Evolutionary conservation across 257 asterid genomes (phyloP), one percentile per base, ranked within the genome.

Genomic region (Phtheirospermum japonicum): DNA sequence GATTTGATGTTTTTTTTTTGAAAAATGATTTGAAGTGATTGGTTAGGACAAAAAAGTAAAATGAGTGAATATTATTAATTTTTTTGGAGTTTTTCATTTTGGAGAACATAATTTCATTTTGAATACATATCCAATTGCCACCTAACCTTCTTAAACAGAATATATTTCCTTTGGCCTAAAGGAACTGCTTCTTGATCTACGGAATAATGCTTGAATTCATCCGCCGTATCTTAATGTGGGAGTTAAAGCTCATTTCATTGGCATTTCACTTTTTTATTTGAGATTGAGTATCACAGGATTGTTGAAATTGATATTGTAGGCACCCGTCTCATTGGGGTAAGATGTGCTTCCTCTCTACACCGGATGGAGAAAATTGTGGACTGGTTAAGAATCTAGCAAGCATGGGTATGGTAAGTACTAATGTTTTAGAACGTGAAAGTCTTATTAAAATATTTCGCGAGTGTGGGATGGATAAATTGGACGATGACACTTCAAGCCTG

Each of bases 241-340:
- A 13, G 45, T 39, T 12, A 42, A 42, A 42, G 11, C 53, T 43
- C 33, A 31, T 63, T 36, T 63, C 20, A n/a, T 63, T 54, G 32
- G 57, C 65, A n/a, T 49, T 61, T 28, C 33, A 14, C 6, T 43
- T 9, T 16, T 7, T 7, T 14, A 6, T 14, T 46, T 9, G 11
- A 36, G 53, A 48, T 5, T 48, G 54, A 6, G 14, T 48, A 48
- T 48, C 64, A 69, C 50, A 58, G 64, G 70, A 56, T 48, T 66
- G 33, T 69, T 69, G n/a, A 66, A 23, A 50, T 59, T 62, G 55
- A 52, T 69, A 50, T 20, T 80, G 72, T 86, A 91, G 97, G 33
- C 95, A 93, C 69, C 97, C 95, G 63, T 93, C 99, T 52, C 96
- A 93, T 72, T 89, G 97, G 99, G 99, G 97, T 57, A 89, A 80